Conservation (phyloP, 371 early-diverging fungal species). For the Globomyces sp. region DNA sequence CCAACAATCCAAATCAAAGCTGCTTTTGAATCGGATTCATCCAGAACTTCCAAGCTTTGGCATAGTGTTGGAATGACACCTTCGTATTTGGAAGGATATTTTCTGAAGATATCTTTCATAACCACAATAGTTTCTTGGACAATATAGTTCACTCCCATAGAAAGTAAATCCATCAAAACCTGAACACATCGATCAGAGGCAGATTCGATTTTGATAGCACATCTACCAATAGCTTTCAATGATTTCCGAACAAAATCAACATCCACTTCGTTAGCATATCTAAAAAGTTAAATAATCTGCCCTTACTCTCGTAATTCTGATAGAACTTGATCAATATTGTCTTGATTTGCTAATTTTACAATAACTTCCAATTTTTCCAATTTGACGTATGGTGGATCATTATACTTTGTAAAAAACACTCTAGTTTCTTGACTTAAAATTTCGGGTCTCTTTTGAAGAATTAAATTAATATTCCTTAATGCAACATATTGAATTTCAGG, state of each 20-base stretch:
- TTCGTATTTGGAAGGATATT: constrained; percentile 87
- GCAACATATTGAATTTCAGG: constrained; percentile 97
- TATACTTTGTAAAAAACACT: constrained; percentile 97
- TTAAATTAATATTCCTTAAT: constrained; percentile 91
- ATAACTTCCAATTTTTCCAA: constrained; percentile 95
- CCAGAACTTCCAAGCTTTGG: constrained; percentile 82
- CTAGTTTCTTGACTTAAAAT: constrained; percentile 86
- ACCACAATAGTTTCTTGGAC: constrained; percentile 92
- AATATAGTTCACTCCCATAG: constrained; percentile 86
- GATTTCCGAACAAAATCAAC: constrained; percentile 94
- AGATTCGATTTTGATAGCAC: constrained; percentile 87
- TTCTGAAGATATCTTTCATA: constrained; percentile 93
- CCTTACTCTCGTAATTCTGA: constrained; percentile 88
- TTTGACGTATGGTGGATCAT: constrained; percentile 98
- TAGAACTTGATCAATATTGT: constrained; percentile 87
- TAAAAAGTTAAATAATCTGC: constrained; percentile 22
- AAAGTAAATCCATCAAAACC: constrained; percentile 83
- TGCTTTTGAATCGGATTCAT: constrained; percentile 92
- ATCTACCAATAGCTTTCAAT: constrained; percentile 87
- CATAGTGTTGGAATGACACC: constrained; percentile 83
- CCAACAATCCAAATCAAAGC: constrained; percentile 96
- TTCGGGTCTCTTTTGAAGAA: constrained; percentile 89
- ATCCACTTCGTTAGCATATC: constrained; percentile 95
- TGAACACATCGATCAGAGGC: constrained; percentile 87
- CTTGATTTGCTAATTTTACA: constrained; percentile 76